Evolutionary conservation across 2,329 filamentous ascomycete species (phyloP).

Genomic region (Talaromyces pinophilus): DNA sequence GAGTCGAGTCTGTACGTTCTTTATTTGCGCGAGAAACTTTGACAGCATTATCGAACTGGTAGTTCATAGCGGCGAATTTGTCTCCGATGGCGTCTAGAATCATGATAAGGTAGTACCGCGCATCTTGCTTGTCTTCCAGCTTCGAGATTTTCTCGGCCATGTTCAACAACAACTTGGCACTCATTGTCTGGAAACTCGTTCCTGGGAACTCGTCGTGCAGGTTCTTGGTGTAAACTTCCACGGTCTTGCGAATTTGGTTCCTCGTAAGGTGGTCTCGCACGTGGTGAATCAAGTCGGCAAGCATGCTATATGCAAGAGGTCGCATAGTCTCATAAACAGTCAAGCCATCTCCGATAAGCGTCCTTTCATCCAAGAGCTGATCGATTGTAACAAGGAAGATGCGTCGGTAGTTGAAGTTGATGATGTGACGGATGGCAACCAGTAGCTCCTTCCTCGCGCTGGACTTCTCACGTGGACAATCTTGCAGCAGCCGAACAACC

Average conservation of each 20-base stretch:
- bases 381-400: conserved; percentile 95
- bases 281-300: conserved; percentile 96
- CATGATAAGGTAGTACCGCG: conserved; percentile 92
- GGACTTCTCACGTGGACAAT: conserved; percentile 93
- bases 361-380: conserved; percentile 89
- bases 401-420: conserved; percentile 97
- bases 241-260: conserved; percentile 90
- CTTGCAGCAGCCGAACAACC: conserved; percentile 85
- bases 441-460: conserved; percentile 90
- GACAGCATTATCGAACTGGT: conserved; percentile 90
- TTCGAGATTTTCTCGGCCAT: conserved; percentile 98
- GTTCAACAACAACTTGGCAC: conserved; percentile 91
- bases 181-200: conserved; percentile 99
- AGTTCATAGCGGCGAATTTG: conserved; percentile 97
- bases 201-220: conserved; percentile 94
- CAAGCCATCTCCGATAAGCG: conserved; percentile 89
- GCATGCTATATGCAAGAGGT: conserved; percentile 95
- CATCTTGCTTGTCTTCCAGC: conserved; percentile 88
- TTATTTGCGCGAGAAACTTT: conserved; percentile 81
- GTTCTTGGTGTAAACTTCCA: conserved; percentile 96
- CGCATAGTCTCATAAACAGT: conserved; percentile 97
- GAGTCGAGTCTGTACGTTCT: conserved; percentile 63
- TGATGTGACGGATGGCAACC: conserved; percentile 95
- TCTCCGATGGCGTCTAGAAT: conserved; percentile 97
- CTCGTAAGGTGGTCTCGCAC: conserved; percentile 84